A percentile compares a stretch with the other conserved stretches of the same genome.
Conservation (phyloP, 2,329 filamentous ascomycete genomes). For the Aureobasidium musti region DNA sequence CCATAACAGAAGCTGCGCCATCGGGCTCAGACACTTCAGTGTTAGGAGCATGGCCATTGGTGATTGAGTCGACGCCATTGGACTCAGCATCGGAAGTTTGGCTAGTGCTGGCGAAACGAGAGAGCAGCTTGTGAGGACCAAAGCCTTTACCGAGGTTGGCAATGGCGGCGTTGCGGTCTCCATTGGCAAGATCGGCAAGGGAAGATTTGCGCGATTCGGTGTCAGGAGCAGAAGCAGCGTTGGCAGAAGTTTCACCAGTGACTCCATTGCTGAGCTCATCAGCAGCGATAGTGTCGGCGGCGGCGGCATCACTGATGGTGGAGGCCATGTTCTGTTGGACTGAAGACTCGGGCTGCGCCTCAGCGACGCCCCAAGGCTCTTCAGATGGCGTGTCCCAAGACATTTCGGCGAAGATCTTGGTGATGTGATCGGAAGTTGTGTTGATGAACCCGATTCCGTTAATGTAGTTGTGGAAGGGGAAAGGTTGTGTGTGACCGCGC, state of each 20-base stretch:
- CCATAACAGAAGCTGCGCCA: neutral
- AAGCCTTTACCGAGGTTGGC: neutral
- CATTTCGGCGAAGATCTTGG: neutral
- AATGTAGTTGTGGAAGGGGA: neutral
- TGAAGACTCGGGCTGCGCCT: neutral
- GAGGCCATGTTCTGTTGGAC: neutral
- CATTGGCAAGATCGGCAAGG: conserved; percentile 17
- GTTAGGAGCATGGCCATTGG: neutral
- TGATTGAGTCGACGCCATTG: neutral
- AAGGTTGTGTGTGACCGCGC: conserved; percentile 7
- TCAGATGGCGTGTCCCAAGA: conserved; percentile 4
- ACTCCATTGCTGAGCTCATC: neutral
- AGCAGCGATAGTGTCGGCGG: neutral
- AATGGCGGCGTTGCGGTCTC: neutral
- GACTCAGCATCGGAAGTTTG: neutral
- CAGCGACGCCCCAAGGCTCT: neutral
- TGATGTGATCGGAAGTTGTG: neutral
- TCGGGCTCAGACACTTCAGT: neutral
- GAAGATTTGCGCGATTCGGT: conserved; percentile 1
- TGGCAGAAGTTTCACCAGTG: neutral
- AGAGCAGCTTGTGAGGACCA: conserved; percentile 9
- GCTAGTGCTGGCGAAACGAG: neutral
- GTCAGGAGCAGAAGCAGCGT: neutral
- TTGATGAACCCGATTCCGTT: neutral
- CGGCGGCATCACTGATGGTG: neutral